Base-by-base conservation (phyloP, 2,329 filamentous ascomycete species). In the Raffaelea ambrosiae region DNA sequence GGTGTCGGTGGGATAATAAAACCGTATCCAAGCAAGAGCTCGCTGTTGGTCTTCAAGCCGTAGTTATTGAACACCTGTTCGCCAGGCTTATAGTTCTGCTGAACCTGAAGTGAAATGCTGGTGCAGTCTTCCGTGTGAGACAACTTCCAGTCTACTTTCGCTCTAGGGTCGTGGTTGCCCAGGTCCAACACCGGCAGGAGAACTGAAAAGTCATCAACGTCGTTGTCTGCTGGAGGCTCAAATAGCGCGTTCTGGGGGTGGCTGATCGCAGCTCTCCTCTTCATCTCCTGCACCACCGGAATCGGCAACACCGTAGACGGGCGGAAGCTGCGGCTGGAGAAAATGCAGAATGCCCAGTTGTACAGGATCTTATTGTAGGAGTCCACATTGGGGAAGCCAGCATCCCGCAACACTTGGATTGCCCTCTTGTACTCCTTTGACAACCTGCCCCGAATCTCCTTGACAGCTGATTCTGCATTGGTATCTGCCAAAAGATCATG, bases 181-280 rank as follows among this genome's bases (percentile, higher is more conserved):
- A 88, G 71, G 58, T 89, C 85, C 48, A 87, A 76, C 3, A 88
- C 67, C 1, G 85, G 85, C 31, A 88, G 69, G 5, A 89, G 68
- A 8, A 88, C 72, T 1, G 83, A 83, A 50, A 86, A 83, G 55
- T 80, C 77, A 45, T 84, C 78, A 4, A 71, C 59, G 5, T 64
- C 60, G 44, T 71, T 69, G 29, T 66, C 65, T 3, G 56, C 65
- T 3, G 56, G 46, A 3, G 63, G 58, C 18, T 60, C 58, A 29
- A 59, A 53, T 1, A 63, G 57, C 9, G 61, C 59, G 1, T 63
- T 48, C 0, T 66, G 10, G 60, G 18, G 39, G 36, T 9, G 9
- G 23, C 11, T 13, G n/a, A 4, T 33, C 22, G 10, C 14, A 10
- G 10, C 21, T 18, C 19, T 7, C 20, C 26, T 10, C 9, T 18